Conservation (phyloP, 345 rosid species). For the Salix brachista region DNA sequence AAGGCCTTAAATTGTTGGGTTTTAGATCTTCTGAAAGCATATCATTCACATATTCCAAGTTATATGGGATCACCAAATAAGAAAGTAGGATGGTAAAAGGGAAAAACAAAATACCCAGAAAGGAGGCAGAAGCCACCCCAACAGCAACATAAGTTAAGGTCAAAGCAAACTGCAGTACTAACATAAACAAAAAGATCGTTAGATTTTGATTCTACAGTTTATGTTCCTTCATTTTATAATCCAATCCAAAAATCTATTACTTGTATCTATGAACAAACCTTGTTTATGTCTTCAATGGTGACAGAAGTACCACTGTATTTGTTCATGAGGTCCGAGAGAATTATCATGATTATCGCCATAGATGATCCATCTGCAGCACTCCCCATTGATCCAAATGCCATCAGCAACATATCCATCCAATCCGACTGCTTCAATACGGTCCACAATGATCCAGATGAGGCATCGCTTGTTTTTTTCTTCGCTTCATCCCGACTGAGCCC, state of each 20-base stretch:
- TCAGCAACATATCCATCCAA: conserved; percentile 24
- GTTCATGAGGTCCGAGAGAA: conserved; percentile 26
- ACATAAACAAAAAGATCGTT: not conserved
- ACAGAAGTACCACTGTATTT: conserved; percentile 11
- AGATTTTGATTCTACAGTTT: not conserved
- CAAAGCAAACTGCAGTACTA: conserved; percentile 20
- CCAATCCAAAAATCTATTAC: not conserved
- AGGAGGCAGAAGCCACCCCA: conserved; percentile 29
- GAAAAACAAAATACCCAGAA: conserved; percentile 18
- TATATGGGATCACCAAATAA: not conserved
- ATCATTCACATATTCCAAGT: not conserved
- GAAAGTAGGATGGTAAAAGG: not conserved
- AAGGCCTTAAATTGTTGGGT: not conserved
- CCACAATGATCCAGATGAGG: not conserved
- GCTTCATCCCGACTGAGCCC: not conserved
- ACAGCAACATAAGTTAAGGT: conserved; percentile 29
- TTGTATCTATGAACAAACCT: conserved; percentile 11
- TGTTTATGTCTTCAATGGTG: conserved; percentile 8
- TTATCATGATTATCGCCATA: conserved; percentile 16
- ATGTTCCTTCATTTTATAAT: not conserved
- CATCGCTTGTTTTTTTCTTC: not conserved
- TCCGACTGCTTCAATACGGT: conserved; percentile 6
- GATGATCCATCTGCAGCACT: conserved; percentile 25
- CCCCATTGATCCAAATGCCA: conserved; percentile 27
- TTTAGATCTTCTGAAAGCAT: no score